These are phyloP conservation scores for Mortierella sp. DNA, from an alignment of 371 early-diverging fungal species.

Conservation along the genomic window DNA sequence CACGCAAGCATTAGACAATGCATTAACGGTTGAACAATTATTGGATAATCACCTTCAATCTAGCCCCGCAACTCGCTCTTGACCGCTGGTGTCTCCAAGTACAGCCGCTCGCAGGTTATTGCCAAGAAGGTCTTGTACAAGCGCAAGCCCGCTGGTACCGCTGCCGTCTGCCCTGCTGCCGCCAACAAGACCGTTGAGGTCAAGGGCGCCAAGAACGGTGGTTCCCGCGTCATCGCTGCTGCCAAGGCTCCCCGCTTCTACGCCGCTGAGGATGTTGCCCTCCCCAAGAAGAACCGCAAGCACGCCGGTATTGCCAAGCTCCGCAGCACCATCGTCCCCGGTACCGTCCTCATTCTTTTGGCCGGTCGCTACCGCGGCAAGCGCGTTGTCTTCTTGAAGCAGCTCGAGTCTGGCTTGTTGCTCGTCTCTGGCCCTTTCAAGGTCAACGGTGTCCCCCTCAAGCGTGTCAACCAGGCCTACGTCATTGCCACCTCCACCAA, in stretches of 20 bases:
- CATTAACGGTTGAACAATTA: conserved; percentile 12
- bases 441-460: conserved; percentile 98
- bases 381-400: conserved; percentile 98
- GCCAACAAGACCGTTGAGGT: conserved; percentile 80
- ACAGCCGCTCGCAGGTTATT: conserved; percentile 85
- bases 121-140: conserved; percentile 91
- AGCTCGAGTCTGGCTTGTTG: conserved; percentile 94
- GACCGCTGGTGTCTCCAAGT: conserved; percentile 87
- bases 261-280: conserved; percentile 88
- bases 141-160: conserved; percentile 74
- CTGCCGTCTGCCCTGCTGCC: conserved; percentile 66
- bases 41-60: background rate
- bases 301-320: conserved; percentile 78
- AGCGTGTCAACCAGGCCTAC: conserved; percentile 98
- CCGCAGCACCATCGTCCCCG: conserved; percentile 94
- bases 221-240: conserved; percentile 80
- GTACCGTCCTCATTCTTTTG: conserved; percentile 97
- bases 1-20: background rate
- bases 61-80: conserved; percentile 84
- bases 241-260: conserved; percentile 86
- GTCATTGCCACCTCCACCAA: conserved; percentile 99
- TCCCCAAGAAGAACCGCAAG: conserved; percentile 89
- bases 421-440: conserved; percentile 98
- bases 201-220: conserved; percentile 89
- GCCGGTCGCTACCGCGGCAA: conserved; percentile 98